Base-by-base conservation (phyloP, 345 rosid genomes). In the Physaria fendleri region DNA sequence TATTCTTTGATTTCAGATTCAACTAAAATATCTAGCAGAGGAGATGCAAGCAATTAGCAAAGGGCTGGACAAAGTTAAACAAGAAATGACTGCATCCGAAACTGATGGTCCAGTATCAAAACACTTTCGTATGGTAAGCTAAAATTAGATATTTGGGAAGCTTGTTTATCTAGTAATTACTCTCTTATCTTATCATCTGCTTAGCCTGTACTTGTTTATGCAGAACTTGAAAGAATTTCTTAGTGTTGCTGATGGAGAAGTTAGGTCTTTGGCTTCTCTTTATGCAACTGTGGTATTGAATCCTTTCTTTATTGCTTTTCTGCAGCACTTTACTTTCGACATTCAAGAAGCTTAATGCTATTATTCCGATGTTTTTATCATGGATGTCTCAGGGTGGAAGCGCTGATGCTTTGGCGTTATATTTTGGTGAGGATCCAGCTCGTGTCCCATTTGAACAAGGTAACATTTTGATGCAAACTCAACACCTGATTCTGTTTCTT, bases 401-500 rank as follows among this genome's bases (percentile, higher is more conserved):
- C 29, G 84, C 85, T 16, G 96, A 88, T 80, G 82, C 83, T 6
- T 80, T 85, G 76, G 83, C 89, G 27, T 82, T 78, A 62, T 88
- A 85, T 70, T 88, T 88, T 53, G 96, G 96, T 55, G 93, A 88
- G 72, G 96, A 88, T 76, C 96, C 96, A 29, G 83, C 86, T 18
- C 96, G 93, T 28, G 88, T 84, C 34, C 86, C 93, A 28, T 88
- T 88, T 42, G 93, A 88, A 72, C 93, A 88, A 85, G 96, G 93
- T 88, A 64, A 45, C 41, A 61, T 48, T 47, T 54, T 2, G 8
- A 20, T 38, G 51, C 43, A 42, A 64, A 52, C 56, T 34, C 33
- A 49, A n/a, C n/a, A n/a, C n/a, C 35, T 15, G 40, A 28, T 45
- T 18, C 10, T 18, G 52, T 59, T 65, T 44, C 10, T 59, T 52